Base-by-base conservation (phyloP, 2,329 filamentous ascomycete species). In the Fusarium devonianum region DNA sequence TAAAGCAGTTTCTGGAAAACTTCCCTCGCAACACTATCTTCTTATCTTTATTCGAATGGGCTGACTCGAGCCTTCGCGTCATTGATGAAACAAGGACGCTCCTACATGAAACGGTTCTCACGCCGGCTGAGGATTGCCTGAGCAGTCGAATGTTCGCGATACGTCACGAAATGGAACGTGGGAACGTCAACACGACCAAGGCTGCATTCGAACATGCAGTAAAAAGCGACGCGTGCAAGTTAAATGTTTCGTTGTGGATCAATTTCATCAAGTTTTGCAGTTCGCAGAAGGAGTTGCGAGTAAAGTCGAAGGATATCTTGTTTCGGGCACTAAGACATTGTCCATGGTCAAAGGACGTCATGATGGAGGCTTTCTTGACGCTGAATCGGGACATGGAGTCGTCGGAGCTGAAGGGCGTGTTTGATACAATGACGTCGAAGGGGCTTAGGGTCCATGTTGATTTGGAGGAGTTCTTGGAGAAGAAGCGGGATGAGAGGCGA, bases 11-110 rank as follows among this genome's bases (percentile, higher is more conserved):
- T 53, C 75, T 94, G 16, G 62, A 64, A 0, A 67, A 74, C 6
- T 96, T 92, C 67, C 90, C 92, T 0, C 76, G 78, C 37, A 97
- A 96, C 72, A 89, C 85, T 2, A 78, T 90, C 5, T 87, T 97
- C 53, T 78, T 95, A 1, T 77, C 81, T 1, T 73, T 94, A 0
- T 88, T 88, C 56, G 81, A 85, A n/a, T 89, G 86, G 77, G 86
- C 89, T 54, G 87, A 93, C 66, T 78, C 84, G 2, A 83, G 86
- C 7, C 83, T 90, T 32, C 82, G 86, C 17, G 80, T 94, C 43
- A 83, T 91, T 53, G 89, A 95, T 60, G 87, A 90, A 13, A 83
- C 95, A 14, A 84, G 89, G n/a, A 77, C 81, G 5, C 72, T 89
- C 7, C 74, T 92, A 9, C 71, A 79, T 14, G 77, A 78, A 66